phyloP scores from a whole-genome alignment of 306 rosid species.

The Cicer judaicum region DNA sequence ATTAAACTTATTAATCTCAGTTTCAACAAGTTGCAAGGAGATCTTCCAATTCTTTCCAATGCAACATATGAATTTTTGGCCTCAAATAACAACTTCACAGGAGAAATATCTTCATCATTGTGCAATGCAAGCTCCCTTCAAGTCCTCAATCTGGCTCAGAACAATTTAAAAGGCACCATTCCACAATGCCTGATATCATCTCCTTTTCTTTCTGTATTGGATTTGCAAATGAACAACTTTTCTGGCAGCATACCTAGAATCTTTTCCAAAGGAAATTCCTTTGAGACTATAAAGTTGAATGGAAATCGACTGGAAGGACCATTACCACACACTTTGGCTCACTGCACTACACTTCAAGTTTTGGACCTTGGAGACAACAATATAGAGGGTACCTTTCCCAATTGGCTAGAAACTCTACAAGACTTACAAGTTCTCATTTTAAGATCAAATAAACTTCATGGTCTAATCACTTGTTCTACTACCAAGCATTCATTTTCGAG shows the following conservation, averaged over 20 bases:
- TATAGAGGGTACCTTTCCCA: conserved; percentile 44
- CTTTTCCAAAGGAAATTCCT: neutral
- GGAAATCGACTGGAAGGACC: conserved; percentile 49
- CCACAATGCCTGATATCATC: conserved; percentile 38
- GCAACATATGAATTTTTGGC: neutral
- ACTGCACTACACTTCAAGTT: conserved; percentile 25
- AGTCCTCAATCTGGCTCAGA: conserved; percentile 11
- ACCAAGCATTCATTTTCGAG: conserved; percentile 22
- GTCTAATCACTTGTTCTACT: conserved; percentile 30
- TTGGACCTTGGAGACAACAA: conserved; percentile 50
- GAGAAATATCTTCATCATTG: conserved; percentile 9
- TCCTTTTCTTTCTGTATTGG: neutral
- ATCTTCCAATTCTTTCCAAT: conserved; percentile 26
- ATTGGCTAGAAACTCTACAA: conserved; percentile 46
- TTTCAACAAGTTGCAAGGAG: conserved; percentile 47
- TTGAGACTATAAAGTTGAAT: conserved; percentile 41
- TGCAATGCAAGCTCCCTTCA: neutral
- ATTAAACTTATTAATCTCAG: neutral
- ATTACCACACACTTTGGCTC: conserved; percentile 35
- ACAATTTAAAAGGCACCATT: conserved; percentile 27
- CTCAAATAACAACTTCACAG: conserved; percentile 44
- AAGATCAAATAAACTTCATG: conserved; percentile 50
- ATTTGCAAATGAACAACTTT: conserved; percentile 45
- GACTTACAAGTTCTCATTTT: conserved; percentile 46
- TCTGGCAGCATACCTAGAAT: conserved; percentile 30